Evolutionary conservation across 805 yeast genomes (phyloP).

Genomic region (Teunomyces gatunensis): DNA sequence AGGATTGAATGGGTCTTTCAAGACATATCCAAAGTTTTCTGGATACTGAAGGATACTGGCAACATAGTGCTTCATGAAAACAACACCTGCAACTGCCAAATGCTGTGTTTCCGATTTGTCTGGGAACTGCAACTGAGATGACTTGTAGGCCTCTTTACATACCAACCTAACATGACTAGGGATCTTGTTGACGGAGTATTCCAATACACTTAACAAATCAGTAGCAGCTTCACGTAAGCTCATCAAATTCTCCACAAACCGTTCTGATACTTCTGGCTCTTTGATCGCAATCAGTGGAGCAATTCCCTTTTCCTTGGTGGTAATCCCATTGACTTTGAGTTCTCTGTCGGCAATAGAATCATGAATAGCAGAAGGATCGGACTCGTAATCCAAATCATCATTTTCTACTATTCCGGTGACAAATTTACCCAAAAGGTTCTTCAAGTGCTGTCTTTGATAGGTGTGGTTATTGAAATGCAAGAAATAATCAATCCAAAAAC

Average conservation of each 20-base stretch:
- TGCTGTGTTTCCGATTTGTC: conserved; percentile 58
- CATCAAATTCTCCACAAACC: conserved; percentile 73
- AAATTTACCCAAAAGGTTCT: conserved; percentile 37
- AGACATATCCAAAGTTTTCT: conserved; percentile 53
- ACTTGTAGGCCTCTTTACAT: conserved; percentile 31
- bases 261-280: conserved; percentile 66
- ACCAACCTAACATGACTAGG: conserved; percentile 38
- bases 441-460: conserved; percentile 46
- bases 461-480: conserved; percentile 45
- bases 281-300: conserved; percentile 72
- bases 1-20: conserved; percentile 26
- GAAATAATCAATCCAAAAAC: conserved; percentile 47
- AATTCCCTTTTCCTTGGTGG: conserved; percentile 31
- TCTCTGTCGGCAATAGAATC: conserved; percentile 37
- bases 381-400: conserved; percentile 64
- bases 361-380: conserved; percentile 70
- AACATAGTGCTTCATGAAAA: conserved; percentile 54
- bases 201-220: conserved; percentile 54
- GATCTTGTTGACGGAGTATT: conserved; percentile 34
- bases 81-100: conserved; percentile 66
- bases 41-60: conserved; percentile 47
- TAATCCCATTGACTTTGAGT: conserved; percentile 31
- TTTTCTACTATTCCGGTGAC: conserved; percentile 42
- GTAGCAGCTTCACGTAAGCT: conserved; percentile 68
- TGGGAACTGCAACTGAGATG: conserved; percentile 51